A percentile compares a stretch with the other conserved stretches of the same genome.
Conservation (phyloP, 2,329 filamentous ascomycete genomes). For the Pseudocercospora pini-densiflorae region DNA sequence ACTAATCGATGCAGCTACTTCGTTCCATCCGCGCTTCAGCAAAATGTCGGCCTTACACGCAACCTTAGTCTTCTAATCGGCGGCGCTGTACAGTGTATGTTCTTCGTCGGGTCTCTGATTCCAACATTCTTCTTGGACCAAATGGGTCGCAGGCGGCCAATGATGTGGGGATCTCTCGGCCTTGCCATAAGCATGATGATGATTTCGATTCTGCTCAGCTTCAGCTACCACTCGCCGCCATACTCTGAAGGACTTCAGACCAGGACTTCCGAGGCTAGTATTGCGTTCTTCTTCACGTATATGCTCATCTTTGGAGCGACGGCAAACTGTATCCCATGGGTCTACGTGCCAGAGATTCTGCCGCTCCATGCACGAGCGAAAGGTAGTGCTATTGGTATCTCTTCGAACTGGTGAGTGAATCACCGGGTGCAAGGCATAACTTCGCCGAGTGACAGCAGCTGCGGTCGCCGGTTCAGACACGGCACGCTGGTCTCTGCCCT, state of each 20-base stretch:
- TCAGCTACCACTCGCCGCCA: constrained; percentile 37
- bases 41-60: constrained; percentile 51
- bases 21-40: constrained; percentile 50
- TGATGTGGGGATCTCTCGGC: constrained; percentile 42
- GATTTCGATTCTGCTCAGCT: constrained; percentile 48
- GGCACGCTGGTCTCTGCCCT: too few species aligned
- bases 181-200: constrained; percentile 47
- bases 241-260: constrained; percentile 41
- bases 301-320: constrained; percentile 46
- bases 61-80: constrained; percentile 54
- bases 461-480: too few species aligned
- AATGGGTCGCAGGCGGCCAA: constrained; percentile 42
- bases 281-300: constrained; percentile 57
- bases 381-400: constrained; percentile 56
- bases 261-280: constrained; percentile 50
- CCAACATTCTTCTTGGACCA: constrained; percentile 54
- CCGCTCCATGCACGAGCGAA: constrained; percentile 56
- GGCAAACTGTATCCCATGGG: constrained; percentile 57
- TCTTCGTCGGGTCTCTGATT: constrained; percentile 49
- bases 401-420: constrained; percentile 51
- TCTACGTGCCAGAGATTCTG: constrained; percentile 56
- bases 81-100: constrained; percentile 49
- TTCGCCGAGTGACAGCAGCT: too few species aligned
- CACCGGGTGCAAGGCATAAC: too few species aligned
- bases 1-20: constrained; percentile 41